A percentile compares a stretch with the other conserved stretches of the same genome.
Conservation (phyloP, 192 early-diverging fungal species). For the Gaertneriomyces sp. region DNA sequence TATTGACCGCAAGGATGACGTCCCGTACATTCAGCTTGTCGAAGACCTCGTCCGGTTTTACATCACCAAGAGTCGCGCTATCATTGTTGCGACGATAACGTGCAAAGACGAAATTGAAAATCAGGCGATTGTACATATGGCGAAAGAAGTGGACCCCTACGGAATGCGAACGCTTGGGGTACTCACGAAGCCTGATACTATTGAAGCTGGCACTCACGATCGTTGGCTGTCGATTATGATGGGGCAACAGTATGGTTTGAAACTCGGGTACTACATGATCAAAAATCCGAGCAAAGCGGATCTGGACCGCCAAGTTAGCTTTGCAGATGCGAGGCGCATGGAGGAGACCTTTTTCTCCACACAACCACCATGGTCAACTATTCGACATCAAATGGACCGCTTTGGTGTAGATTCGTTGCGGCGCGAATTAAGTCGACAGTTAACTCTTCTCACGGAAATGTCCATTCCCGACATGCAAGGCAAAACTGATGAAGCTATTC, state of each 20-base stretch:
- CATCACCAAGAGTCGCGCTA: constrained; percentile 46
- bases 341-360: constrained; percentile 39
- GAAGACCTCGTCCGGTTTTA: constrained; percentile 47
- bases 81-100: constrained; percentile 54
- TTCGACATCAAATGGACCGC: constrained; percentile 38
- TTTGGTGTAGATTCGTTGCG: constrained; percentile 41
- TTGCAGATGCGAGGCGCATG: constrained; percentile 33
- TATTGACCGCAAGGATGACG: constrained; percentile 41
- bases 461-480: constrained; percentile 43
- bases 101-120: constrained; percentile 63
- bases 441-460: constrained; percentile 37
- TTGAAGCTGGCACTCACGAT: constrained; percentile 51
- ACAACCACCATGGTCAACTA: constrained; percentile 31
- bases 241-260: constrained; percentile 45
- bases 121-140: constrained; percentile 50
- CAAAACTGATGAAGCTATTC: constrained; percentile 38
- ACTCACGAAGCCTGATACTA: constrained; percentile 60
- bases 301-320: constrained; percentile 24
- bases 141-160: constrained; percentile 50
- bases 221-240: constrained; percentile 48
- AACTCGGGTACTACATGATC: constrained; percentile 54
- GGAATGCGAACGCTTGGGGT: constrained; percentile 57
- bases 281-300: constrained; percentile 47
- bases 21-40: constrained; percentile 44
- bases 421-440: constrained; percentile 35